phyloP scores from a whole-genome alignment of 139 green algal genomes.

The Pycnococcus provasolii region DNA sequence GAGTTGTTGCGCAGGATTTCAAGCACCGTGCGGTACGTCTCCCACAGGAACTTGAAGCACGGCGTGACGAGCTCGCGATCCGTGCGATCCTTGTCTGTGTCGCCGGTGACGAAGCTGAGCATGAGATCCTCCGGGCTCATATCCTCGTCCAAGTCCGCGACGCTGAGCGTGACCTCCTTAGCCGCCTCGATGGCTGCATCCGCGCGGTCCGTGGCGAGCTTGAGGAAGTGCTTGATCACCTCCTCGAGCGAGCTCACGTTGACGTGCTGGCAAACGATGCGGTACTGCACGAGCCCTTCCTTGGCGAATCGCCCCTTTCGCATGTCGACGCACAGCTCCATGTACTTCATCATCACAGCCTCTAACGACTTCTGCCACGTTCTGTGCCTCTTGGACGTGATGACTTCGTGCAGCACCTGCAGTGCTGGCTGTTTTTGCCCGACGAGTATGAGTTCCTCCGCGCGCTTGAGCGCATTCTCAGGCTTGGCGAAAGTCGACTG shows the following conservation, averaged over 20 bases:
- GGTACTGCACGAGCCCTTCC: conserved; percentile 96
- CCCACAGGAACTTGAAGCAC: conserved; percentile 99
- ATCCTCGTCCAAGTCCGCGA: conserved; percentile 91
- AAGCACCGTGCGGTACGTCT: conserved; percentile 87
- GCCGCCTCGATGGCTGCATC: conserved; percentile 60
- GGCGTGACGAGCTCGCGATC: conserved; percentile 94
- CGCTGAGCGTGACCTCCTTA: conserved; percentile 46
- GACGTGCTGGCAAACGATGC: conserved; percentile 90
- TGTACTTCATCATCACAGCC: conserved; percentile 91
- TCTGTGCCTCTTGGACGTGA: conserved; percentile 89
- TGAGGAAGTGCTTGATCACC: conserved; percentile 95
- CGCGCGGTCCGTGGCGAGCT: conserved; percentile 73
- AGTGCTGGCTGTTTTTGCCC: conserved; percentile 72
- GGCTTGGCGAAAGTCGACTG: conserved; percentile 62
- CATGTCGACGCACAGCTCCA: conserved; percentile 51
- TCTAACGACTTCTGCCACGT: conserved; percentile 88
- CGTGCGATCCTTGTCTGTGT: conserved; percentile 88
- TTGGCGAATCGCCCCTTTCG: conserved; percentile 78
- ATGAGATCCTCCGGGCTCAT: conserved; percentile 94
- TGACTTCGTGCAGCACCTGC: conserved; percentile 85
- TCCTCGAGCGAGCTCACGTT: conserved; percentile 93
- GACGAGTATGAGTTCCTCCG: conserved; percentile 85
- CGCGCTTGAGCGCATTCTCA: conserved; percentile 95
- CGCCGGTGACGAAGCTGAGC: conserved; percentile 72
- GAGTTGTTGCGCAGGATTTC: conserved; percentile 97